A percentile compares a stretch with the other conserved stretches of the same genome.
These are phyloP conservation scores for Tricholoma matsutake DNA, from an alignment of 768 basidiomycete species.

Conservation along the genomic window DNA sequence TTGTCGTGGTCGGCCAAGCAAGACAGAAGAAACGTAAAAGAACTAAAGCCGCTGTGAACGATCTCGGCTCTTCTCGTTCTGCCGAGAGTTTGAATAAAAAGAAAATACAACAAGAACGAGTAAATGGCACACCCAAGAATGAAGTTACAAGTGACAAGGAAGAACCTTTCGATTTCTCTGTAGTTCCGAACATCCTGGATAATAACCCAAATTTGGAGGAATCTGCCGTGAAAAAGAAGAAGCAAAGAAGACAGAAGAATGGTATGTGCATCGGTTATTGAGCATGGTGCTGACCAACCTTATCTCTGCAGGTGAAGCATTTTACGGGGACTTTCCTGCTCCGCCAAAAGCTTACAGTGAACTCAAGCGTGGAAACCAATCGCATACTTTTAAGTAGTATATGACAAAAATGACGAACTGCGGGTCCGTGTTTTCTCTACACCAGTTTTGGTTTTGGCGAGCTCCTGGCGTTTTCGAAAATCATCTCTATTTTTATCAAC, in stretches of 20 bases:
- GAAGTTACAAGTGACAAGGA: slow-evolving; percentile 20
- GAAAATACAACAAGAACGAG: slow-evolving; percentile 10
- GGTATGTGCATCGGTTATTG: slow-evolving; percentile 18
- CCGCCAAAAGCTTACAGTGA: slow-evolving; percentile 66
- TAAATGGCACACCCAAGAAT: slow-evolving; percentile 8
- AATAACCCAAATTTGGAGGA: slow-evolving; percentile 42
- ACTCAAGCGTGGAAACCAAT: slow-evolving; percentile 66
- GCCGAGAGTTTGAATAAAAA: slow-evolving; percentile 19
- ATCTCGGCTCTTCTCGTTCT: slow-evolving; percentile 8
- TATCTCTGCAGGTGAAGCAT: slow-evolving; percentile 34
- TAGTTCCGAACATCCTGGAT: slow-evolving; percentile 71
- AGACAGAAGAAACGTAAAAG: slow-evolving; percentile 67
- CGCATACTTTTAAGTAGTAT: slow-evolving; percentile 60
- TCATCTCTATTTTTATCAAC: background rate
- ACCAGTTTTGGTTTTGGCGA: background rate
- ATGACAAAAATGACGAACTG: background rate
- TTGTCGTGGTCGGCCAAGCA: slow-evolving; percentile 69
- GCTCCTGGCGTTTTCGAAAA: background rate
- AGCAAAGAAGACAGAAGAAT: slow-evolving; percentile 38
- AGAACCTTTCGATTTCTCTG: slow-evolving; percentile 66
- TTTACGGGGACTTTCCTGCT: slow-evolving; percentile 59
- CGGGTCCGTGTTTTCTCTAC: slow-evolving; percentile 1
- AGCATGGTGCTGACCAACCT: slow-evolving; percentile 5
- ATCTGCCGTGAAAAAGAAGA: slow-evolving; percentile 47
- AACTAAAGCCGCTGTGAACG: slow-evolving; percentile 26